Base-by-base conservation (phyloP, 345 rosid genomes). In the Gossypium thurberi region DNA sequence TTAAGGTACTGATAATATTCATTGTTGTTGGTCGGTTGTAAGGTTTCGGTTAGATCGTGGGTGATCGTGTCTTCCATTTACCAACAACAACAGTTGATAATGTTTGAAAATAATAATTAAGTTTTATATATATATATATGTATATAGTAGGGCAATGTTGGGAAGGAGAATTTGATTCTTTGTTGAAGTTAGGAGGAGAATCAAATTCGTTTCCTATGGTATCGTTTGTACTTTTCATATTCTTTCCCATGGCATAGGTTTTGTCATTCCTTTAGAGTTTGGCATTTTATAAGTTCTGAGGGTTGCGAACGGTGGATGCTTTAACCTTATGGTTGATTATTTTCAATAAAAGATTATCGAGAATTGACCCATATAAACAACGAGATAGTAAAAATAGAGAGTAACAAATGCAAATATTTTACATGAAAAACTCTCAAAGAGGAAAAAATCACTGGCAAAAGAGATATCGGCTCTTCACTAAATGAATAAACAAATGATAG, bases 31-130 rank as follows among this genome's bases (percentile, higher is more conserved):
- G 51, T 43, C 2, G 40, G 62, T 21, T 74, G 75, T 1, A 21
- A 2, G 62, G 18, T 75, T 44, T 73, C 74, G 0, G 18, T 64
- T 26, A 74, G 74, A 23, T 58, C 79, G 62, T 70, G 73, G 68
- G 10, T 6, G 74, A 20, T 65, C 21, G 81, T 75, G 47, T 33
- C 62, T 17, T 53, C 70, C 86, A 83, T 83, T 47, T 61, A 51
- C 10, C 20, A 55, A 37, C 3, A 6, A 15, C 5, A 3, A 18
- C 11, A 46, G 12, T 48, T 20, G 62, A 57, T 4, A n/a, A 33
- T 33, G 40, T 33, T 67, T 11, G 3, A 17, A 15, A 53, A 53
- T 53, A 26, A 37, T 53, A 47, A 28, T 33, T 33, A 33, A 33
- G 37, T 33, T 28, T 0, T 20, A 33, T 33, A 33, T 21, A 9